phyloP scores from a whole-genome alignment of 495 filamentous ascomycete species.

The Chlorociboria aeruginascens region DNA sequence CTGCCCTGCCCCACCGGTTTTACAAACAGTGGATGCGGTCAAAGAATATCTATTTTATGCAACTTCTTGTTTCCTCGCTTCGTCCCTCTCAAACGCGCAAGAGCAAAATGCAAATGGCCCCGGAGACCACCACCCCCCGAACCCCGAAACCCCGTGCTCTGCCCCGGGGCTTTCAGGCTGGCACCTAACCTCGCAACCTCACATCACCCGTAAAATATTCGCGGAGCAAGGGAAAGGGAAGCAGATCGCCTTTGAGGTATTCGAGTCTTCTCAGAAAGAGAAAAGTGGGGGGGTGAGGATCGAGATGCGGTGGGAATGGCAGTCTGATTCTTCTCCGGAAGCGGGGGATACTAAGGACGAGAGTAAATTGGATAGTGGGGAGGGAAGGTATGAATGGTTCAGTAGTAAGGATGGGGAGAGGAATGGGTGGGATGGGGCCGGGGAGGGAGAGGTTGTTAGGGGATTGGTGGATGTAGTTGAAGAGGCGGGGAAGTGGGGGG shows the following conservation, averaged over 20 bases:
- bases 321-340: no score
- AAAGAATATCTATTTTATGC: slow-evolving; percentile 15
- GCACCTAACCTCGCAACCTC: slow-evolving; percentile 3
- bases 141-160: no score
- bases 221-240: slow-evolving; percentile 1
- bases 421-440: slow-evolving; percentile 1
- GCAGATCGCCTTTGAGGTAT: not conserved
- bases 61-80: slow-evolving; percentile 10
- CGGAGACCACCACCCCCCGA: not conserved
- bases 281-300: not conserved
- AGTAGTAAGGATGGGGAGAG: not conserved
- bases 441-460: slow-evolving; percentile 4
- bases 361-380: slow-evolving; percentile 1
- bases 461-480: slow-evolving; percentile 7
- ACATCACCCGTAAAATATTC: not conserved
- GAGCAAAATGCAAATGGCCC: not conserved
- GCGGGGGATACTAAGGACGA: no score
- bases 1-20: slow-evolving; percentile 2
- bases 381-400: slow-evolving; percentile 15
- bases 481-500: not conserved
- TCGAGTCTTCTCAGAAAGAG: no score
- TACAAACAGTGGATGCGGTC: not conserved
- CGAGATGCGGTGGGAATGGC: slow-evolving; percentile 5
- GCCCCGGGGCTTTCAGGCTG: not conserved
- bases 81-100: not conserved